phyloP scores from a whole-genome alignment of 2,329 filamentous ascomycete species.

The Aspergillus fumigatus region DNA sequence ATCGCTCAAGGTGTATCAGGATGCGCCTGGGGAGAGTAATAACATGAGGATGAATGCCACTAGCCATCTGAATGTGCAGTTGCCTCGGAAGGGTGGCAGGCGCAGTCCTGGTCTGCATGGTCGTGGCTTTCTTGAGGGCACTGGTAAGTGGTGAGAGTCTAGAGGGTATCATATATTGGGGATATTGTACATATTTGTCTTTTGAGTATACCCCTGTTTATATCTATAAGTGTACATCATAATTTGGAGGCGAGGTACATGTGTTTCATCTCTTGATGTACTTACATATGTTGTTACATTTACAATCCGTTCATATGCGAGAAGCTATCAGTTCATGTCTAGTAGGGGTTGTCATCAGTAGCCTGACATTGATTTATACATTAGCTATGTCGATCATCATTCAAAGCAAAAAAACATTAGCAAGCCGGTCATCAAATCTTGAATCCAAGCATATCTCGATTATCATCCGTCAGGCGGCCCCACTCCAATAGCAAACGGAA shows the following conservation, averaged over 20 bases:
- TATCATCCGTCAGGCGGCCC: slow-evolving; percentile 64
- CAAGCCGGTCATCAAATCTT: slow-evolving; percentile 6
- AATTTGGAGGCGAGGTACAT: background rate
- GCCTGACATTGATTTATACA: background rate
- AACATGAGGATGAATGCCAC: slow-evolving; percentile 1
- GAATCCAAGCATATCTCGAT: slow-evolving; percentile 46
- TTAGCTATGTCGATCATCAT: background rate
- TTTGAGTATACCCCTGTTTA: background rate
- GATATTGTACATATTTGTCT: background rate
- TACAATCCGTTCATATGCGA: background rate
- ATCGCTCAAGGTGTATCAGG: slow-evolving; percentile 61
- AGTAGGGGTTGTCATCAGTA: background rate
- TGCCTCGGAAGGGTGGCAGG: background rate
- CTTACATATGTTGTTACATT: background rate
- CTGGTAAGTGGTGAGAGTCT: background rate
- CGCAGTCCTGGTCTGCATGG: background rate
- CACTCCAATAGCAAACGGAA: slow-evolving; percentile 75
- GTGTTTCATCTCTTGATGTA: background rate
- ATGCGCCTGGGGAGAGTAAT: slow-evolving; percentile 8
- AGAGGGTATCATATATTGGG: background rate
- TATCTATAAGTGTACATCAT: background rate
- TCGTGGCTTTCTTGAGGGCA: background rate
- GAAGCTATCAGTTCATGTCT: background rate
- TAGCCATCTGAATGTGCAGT: background rate
- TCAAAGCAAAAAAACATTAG: background rate